These are phyloP conservation scores for Tieghemostelium lacteum DNA, from an alignment of 78 protist species.

Conservation along the genomic window DNA sequence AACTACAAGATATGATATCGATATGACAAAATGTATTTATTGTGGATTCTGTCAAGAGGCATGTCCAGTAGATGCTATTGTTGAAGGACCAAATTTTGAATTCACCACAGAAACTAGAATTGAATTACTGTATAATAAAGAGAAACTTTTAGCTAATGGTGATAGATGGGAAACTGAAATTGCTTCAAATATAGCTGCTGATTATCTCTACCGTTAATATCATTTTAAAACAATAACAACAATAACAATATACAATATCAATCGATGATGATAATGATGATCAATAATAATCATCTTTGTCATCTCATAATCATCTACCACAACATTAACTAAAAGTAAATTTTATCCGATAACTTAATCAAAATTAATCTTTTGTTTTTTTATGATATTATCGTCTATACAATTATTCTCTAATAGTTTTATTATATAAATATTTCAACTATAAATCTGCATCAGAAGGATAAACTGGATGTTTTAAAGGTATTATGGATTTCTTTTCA, in stretches of 20 bases:
- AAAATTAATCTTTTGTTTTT: too few species aligned
- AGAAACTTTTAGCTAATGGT: constrained; percentile 92
- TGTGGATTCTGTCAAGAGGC: constrained; percentile 93
- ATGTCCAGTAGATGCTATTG: constrained; percentile 97
- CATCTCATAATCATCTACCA: too few species aligned
- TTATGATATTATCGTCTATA: too few species aligned
- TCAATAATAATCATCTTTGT: too few species aligned
- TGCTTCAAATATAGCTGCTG: constrained; percentile 88
- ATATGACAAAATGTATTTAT: constrained; percentile 97
- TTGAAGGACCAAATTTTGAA: constrained; percentile 97
- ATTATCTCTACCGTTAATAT: constrained; percentile 86
- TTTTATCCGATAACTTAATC: too few species aligned
- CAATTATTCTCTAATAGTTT: too few species aligned
- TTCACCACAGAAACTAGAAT: constrained; percentile 93
- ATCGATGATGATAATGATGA: not conserved
- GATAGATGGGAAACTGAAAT: constrained; percentile 96
- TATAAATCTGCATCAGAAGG: constrained; percentile 65
- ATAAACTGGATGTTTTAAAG: constrained; percentile 79
- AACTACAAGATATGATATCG: constrained; percentile 91
- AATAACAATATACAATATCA: not conserved
- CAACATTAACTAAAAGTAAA: too few species aligned
- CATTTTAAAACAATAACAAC: not conserved
- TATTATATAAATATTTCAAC: too few species aligned
- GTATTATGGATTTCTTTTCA: constrained; percentile 87
- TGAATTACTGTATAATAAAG: constrained; percentile 94